Percentiles rank a stretch among this genome's conserved stretches.
Evolutionary conservation across 306 rosid genomes (phyloP).

Genomic region (Glycyrrhiza uralensis): DNA sequence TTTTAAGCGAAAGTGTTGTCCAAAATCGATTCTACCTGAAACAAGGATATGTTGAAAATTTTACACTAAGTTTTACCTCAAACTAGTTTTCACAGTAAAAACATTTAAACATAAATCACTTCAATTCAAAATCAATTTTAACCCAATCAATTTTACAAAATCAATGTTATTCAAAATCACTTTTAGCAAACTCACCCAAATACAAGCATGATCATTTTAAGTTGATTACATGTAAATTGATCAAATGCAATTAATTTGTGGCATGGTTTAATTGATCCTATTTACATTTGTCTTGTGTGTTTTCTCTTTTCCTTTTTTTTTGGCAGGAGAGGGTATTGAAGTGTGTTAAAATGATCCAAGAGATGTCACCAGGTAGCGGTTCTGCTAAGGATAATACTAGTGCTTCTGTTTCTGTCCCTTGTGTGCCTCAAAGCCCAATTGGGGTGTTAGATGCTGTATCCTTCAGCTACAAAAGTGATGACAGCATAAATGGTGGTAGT

Average conservation of each 20-base stretch:
- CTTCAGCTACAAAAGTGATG: slow-evolving; percentile 72
- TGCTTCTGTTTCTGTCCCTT: slow-evolving; percentile 43
- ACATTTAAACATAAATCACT: no score
- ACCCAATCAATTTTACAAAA: no score
- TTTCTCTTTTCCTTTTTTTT: slow-evolving; percentile 1
- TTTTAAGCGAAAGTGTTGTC: no score
- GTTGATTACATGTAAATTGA: slow-evolving; percentile 25
- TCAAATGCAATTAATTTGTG: slow-evolving; percentile 5
- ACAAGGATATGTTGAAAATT: no score
- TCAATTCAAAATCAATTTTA: no score
- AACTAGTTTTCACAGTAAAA: no score
- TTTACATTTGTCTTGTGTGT: not conserved
- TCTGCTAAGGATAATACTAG: slow-evolving; percentile 20
- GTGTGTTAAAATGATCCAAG: slow-evolving; percentile 56
- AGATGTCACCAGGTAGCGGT: slow-evolving; percentile 29
- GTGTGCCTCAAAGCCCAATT: slow-evolving; percentile 65
- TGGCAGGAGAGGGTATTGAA: slow-evolving; percentile 75
- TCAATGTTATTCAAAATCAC: no score
- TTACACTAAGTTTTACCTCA: no score
- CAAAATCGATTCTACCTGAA: no score
- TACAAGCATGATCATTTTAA: no score
- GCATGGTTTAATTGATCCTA: not conserved
- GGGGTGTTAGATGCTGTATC: slow-evolving; percentile 71
- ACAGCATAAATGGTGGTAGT: slow-evolving; percentile 46
- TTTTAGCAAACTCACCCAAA: no score